phyloP scores from a whole-genome alignment of 2,329 filamentous ascomycete species.

The Verticillium zaregamsianum region DNA sequence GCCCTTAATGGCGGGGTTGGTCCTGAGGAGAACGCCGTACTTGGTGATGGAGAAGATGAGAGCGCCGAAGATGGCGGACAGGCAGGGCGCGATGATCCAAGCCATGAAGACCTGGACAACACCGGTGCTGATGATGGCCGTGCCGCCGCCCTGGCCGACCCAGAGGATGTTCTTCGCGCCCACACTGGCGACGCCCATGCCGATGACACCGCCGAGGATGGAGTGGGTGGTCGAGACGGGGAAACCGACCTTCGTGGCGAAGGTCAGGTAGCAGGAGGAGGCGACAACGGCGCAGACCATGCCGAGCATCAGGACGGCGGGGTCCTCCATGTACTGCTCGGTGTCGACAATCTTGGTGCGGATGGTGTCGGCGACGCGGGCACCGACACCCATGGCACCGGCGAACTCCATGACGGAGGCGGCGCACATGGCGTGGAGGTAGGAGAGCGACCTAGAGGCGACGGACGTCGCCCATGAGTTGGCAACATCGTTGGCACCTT shows the following conservation, averaged over 20 bases:
- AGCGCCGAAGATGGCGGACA: conserved; percentile 49
- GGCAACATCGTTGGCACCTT: conserved; percentile 61
- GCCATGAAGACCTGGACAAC: conserved; percentile 58
- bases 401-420: conserved; percentile 58
- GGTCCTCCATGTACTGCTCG: conserved; percentile 38
- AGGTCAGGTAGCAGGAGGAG: conserved; percentile 52
- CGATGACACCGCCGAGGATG: conserved; percentile 55
- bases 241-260: conserved; percentile 49
- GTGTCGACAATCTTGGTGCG: conserved; percentile 54
- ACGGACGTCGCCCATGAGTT: conserved; percentile 75
- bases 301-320: conserved; percentile 52
- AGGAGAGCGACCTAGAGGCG: conserved; percentile 61
- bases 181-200: conserved; percentile 53
- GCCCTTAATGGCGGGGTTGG: conserved; percentile 48
- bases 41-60: conserved; percentile 54
- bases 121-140: conserved; percentile 33
- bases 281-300: conserved; percentile 53
- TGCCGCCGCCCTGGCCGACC: conserved; percentile 37
- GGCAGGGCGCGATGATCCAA: conserved; percentile 56
- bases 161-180: conserved; percentile 50
- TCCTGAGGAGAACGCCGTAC: conserved; percentile 49
- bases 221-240: conserved; percentile 61
- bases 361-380: conserved; percentile 58
- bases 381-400: conserved; percentile 57
- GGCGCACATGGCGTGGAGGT: conserved; percentile 55